Conservation (phyloP, 2,329 filamentous ascomycete species). For the Stemphylium vesicarium region DNA sequence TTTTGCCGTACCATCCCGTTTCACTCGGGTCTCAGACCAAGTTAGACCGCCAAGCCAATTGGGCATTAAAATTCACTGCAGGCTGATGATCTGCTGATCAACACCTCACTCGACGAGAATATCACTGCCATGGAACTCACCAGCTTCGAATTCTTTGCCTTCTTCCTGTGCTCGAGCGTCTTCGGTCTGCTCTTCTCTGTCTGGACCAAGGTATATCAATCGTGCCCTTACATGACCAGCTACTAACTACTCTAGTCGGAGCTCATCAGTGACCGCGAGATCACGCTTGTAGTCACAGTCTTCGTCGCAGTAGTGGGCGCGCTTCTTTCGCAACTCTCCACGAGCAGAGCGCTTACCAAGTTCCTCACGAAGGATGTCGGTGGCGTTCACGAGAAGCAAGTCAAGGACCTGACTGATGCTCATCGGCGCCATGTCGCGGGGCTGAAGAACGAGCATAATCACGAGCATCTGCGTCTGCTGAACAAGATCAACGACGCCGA, state of each 20-base stretch:
- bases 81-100: background rate
- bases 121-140: conserved; percentile 14
- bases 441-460: conserved; percentile 12
- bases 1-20: background rate
- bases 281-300: conserved; percentile 13
- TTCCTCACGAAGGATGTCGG: conserved; percentile 6
- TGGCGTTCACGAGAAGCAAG: conserved; percentile 8
- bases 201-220: conserved; percentile 9
- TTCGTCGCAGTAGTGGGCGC: conserved; percentile 4
- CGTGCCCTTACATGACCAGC: too few species aligned
- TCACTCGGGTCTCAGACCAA: background rate
- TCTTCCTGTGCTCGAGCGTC: conserved; percentile 15
- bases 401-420: conserved; percentile 14
- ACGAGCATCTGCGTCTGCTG: conserved; percentile 7
- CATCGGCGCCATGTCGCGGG: conserved; percentile 11
- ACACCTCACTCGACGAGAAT: background rate
- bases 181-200: conserved; percentile 8
- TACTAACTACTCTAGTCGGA: conserved; percentile 11
- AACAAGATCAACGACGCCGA: conserved; percentile 5
- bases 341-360: background rate
- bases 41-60: conserved; percentile 7
- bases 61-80: background rate
- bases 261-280: conserved; percentile 14
- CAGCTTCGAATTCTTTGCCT: conserved; percentile 13
- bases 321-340: background rate